phyloP scores from a whole-genome alignment of 108 stramenopile genomes.

The Cyclotella sp. region DNA sequence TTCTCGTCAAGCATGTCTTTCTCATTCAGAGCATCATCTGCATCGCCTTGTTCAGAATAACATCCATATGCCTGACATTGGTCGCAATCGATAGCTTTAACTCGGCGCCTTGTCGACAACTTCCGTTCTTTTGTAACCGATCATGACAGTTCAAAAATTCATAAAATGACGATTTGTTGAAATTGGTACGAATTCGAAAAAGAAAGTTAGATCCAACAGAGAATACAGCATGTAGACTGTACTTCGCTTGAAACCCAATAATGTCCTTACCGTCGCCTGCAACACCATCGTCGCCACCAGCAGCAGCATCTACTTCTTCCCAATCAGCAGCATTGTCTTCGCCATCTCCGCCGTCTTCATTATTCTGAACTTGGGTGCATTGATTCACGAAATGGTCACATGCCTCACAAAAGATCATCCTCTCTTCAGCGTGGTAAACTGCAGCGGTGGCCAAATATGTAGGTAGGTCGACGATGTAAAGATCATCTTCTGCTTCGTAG shows the following conservation, averaged over 20 bases:
- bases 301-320: conserved; percentile 3
- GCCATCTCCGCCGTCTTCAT: conserved; percentile 14
- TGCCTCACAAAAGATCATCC: conserved; percentile 46
- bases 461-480: conserved; percentile 53
- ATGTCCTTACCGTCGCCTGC: not conserved
- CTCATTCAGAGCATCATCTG: conserved; percentile 1
- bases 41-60: conserved; percentile 22
- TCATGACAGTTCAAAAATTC: not conserved
- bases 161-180: not conserved
- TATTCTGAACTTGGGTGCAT: not conserved
- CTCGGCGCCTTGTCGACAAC: conserved; percentile 18
- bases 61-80: conserved; percentile 34
- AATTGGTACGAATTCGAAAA: not conserved
- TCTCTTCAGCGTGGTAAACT: conserved; percentile 44
- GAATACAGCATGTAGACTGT: not conserved
- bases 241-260: not conserved
- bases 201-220: not conserved
- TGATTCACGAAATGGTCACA: conserved; percentile 33
- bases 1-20: conserved; percentile 21
- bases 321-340: conserved; percentile 8
- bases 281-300: conserved; percentile 13
- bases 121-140: conserved; percentile 11
- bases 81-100: conserved; percentile 29
- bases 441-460: conserved; percentile 46
- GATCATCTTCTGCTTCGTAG: conserved; percentile 38